phyloP scores from a whole-genome alignment of 345 rosid genomes.

The Reutealis trisperma region DNA sequence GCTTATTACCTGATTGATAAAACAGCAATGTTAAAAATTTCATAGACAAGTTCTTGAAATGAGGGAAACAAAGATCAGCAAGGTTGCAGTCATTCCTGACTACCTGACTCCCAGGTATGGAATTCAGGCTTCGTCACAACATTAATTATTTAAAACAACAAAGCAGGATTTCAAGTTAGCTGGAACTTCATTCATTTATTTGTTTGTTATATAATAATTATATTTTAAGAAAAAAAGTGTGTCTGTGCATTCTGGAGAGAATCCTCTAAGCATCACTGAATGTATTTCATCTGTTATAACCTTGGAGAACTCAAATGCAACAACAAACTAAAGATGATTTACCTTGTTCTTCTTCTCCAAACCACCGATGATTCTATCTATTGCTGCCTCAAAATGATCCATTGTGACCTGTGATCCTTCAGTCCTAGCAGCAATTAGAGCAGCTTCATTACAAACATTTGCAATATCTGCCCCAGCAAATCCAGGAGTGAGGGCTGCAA shows the following conservation, averaged over 20 bases:
- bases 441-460: slow-evolving; percentile 97
- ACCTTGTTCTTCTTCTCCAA: slow-evolving; percentile 95
- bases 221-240: too few relatives aligned
- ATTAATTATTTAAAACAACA: neutral
- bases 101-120: too few relatives aligned
- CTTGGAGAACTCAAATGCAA: neutral
- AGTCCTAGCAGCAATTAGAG: slow-evolving; percentile 81
- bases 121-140: too few relatives aligned
- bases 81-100: too few relatives aligned
- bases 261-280: neutral
- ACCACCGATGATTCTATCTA: slow-evolving; percentile 93
- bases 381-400: slow-evolving; percentile 90
- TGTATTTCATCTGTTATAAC: neutral
- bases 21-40: neutral
- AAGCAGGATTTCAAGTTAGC: neutral
- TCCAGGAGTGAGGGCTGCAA: slow-evolving; percentile 93
- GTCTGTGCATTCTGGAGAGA: neutral
- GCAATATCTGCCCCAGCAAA: slow-evolving; percentile 98
- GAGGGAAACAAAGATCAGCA: neutral
- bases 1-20: slow-evolving; percentile 62
- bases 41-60: neutral
- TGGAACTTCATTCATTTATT: neutral
- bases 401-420: slow-evolving; percentile 53
- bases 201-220: neutral
- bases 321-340: neutral